phyloP scores from a whole-genome alignment of 2,329 filamentous ascomycete species.

The Fusarium austroafricanum region DNA sequence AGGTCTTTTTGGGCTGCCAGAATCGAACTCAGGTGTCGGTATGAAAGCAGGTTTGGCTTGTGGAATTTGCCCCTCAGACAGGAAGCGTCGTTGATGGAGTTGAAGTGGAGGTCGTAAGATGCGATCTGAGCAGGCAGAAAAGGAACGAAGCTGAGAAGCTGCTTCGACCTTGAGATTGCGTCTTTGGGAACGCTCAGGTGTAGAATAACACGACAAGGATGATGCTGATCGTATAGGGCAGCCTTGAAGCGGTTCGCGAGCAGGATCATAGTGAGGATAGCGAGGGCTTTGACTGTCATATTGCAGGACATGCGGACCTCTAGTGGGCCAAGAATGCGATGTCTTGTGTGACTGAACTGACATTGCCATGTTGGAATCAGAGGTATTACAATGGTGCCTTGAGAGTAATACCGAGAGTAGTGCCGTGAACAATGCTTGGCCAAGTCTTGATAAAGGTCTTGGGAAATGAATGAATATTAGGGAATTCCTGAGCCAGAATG shows the following conservation, averaged over 20 bases:
- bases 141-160: not conserved
- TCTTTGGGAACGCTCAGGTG: not conserved
- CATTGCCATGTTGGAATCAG: not conserved
- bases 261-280: not conserved
- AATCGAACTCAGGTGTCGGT: not conserved
- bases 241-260: not conserved
- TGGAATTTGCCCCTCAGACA: not conserved
- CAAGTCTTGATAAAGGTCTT: not conserved
- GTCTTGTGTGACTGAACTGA: not conserved
- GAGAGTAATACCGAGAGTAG: not conserved
- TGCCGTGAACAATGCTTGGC: not conserved
- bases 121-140: not conserved
- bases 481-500: not conserved
- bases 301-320: not conserved
- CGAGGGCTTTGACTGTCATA: not conserved
- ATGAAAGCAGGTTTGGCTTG: not conserved
- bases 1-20: accelerated
- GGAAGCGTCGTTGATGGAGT: not conserved
- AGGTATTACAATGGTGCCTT: not conserved
- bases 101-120: not conserved
- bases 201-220: not conserved
- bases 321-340: not conserved
- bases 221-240: not conserved
- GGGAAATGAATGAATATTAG: not conserved
- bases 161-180: not conserved